phyloP scores from a whole-genome alignment of 176 grass and related monocot species.

The Musa itinerans region DNA sequence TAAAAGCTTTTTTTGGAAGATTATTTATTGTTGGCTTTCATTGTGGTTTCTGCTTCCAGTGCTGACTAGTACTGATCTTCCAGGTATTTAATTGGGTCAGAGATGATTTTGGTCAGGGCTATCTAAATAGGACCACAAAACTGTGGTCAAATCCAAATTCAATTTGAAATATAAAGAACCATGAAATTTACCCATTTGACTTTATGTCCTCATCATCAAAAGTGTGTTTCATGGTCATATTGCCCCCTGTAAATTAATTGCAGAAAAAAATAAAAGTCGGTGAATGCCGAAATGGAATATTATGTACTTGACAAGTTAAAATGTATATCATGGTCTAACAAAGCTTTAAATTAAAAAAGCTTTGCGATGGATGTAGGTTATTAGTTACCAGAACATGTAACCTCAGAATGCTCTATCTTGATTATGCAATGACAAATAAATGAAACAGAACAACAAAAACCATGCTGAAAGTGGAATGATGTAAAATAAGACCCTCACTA shows the following conservation, averaged over 20 bases:
- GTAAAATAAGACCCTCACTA: too few species aligned
- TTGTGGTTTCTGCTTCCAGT: background rate
- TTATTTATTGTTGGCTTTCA: background rate
- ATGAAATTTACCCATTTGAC: background rate
- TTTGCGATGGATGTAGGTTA: background rate
- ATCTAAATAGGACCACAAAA: background rate
- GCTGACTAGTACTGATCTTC: constrained; percentile 2
- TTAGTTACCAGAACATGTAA: background rate
- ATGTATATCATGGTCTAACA: background rate
- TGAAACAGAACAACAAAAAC: background rate
- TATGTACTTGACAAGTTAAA: background rate
- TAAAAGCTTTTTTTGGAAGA: background rate
- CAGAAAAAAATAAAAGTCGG: background rate
- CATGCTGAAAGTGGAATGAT: background rate
- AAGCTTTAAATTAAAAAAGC: background rate
- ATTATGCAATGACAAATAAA: background rate
- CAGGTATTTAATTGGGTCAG: background rate
- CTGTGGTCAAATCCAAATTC: background rate
- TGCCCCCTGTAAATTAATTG: background rate
- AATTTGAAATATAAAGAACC: background rate
- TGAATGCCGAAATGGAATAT: too few species aligned
- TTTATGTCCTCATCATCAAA: constrained; percentile 7
- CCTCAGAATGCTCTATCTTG: background rate
- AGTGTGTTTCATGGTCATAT: background rate
- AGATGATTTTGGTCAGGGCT: constrained; percentile 8